Base-by-base conservation (phyloP, 192 early-diverging fungal species). In the Coemansia brasiliensis region DNA sequence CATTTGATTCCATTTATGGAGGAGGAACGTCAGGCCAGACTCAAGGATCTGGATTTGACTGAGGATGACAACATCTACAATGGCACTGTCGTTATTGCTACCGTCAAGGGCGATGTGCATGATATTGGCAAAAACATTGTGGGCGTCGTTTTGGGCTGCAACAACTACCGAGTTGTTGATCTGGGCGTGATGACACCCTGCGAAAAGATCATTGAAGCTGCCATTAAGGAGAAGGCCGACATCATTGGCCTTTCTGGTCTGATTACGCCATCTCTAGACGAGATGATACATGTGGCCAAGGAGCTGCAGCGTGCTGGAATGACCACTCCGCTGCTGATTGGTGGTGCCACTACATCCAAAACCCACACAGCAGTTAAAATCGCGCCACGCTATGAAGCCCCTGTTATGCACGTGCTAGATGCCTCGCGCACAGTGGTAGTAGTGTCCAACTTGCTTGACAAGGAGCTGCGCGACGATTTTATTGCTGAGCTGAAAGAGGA, bases 61-160 rank as follows among this genome's bases (percentile, higher is more conserved):
- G 83, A 88, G 22, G 82, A 82, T 17, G 84, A 85, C 50, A 85
- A 90, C 69, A 85, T 88, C 52, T 91, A 94, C 81, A 89, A 90
- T 54, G 95, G 95, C 50, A 91, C 89, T 0, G 84, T 98, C 17
- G 81, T 98, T 9, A 83, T 98, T 80, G 95, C 95, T 25, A 98
- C 95, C 0, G 95, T 98, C 59, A 95, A 95, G 83, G 94, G 94
- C 17, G 95, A 95, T 78, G 95, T 98, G 25, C 95, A 98, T 80
- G 94, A 95, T 76, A 98, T 98, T 65, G 95, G 95, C 35, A 98
- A 95, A 83, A 98, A 98, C 79, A 98, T 98, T 83, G 91, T 93
- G 41, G 93, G 90, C 17, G 95, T 98, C 29, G 95, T 98, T 41
- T 77, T 98, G 40, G 95, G 95, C 24, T 98, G 95, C 85, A 98